Conservation (phyloP, 169 alveolate genomes). For the Cryptosporidium meleagridis region DNA sequence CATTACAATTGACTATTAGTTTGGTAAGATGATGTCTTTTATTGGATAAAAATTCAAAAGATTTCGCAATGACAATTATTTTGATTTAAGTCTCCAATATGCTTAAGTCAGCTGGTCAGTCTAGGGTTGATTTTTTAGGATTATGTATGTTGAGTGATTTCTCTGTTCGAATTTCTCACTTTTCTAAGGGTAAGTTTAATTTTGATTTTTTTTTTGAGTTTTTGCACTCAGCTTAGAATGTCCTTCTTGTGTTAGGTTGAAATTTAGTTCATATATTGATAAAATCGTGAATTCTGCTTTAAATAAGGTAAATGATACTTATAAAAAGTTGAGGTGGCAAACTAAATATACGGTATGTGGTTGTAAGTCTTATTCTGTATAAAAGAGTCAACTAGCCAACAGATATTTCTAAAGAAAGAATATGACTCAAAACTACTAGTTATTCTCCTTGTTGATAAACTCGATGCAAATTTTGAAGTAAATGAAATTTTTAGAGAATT, state of each 20-base stretch:
- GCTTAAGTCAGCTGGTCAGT: neutral
- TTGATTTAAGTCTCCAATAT: neutral
- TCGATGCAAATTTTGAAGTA: neutral
- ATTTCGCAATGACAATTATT: neutral
- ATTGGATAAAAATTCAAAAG: too few species aligned
- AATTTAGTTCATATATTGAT: neutral
- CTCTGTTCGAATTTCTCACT: neutral
- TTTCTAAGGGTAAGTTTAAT: slow-evolving; percentile 21
- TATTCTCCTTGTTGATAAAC: neutral
- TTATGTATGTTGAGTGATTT: neutral
- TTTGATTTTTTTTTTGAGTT: neutral
- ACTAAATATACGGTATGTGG: slow-evolving; percentile 13
- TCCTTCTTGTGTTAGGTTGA: neutral
- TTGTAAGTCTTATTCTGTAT: too few species aligned
- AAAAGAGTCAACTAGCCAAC: neutral
- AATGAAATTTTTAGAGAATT: neutral
- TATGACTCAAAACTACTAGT: neutral
- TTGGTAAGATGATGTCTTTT: too few species aligned
- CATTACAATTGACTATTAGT: neutral
- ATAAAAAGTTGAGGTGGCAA: slow-evolving; percentile 3
- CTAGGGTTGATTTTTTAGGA: slow-evolving; percentile 22
- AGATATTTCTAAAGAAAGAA: slow-evolving; percentile 18
- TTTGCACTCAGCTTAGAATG: neutral
- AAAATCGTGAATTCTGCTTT: slow-evolving; percentile 11
- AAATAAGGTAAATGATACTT: neutral